Base-by-base conservation (phyloP, 768 basidiomycete genomes). In the Amyloporia xantha region DNA sequence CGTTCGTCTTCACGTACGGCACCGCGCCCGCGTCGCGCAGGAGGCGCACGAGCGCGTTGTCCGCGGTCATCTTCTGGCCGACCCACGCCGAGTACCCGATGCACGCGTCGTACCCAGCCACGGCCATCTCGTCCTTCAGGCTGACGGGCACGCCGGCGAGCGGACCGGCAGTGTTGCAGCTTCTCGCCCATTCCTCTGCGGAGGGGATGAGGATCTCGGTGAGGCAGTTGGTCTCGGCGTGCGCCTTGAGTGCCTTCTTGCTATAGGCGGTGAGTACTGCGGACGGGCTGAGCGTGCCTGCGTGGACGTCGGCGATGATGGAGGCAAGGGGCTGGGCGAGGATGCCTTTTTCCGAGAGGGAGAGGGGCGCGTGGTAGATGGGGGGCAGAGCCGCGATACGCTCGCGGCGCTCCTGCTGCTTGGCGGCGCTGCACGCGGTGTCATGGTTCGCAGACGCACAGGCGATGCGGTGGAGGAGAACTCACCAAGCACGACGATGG, bases 71-170 rank as follows among this genome's bases (percentile, higher is more conserved):
- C 23, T 65, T 71, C 52, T 62, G 66, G 49, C 61, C 69, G 48
- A 61, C 68, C 54, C 56, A 73, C 46, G 62, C 67, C 15, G 70
- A 75, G 62, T 66, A 71, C 17, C 76, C 75, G 17, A 75, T 54
- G n/a, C 73, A 74, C 17, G 73, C 65, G 54, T 77, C 75, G 35
- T 67, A 68, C 10, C 75, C 77, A 41, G 66, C 62, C 43, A 79
- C 59, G 48, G 69, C 64, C 49, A 72, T 60, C 26, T 64, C 68
- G 60, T 79, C 77, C 55, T 79, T 79, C 51, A 79, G 27, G 38
- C 74, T 74, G 53, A 79, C 64, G 6, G 70, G 76, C 28, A 79
- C 67, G 21, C 77, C 77, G 20, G 75, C 72, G n/a, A 79, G 65
- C 5, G 68, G 59, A 19, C 52, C 58, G 0, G 58, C 50, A 9